A percentile compares a stretch with the other conserved stretches of the same genome.
Evolutionary conservation across 2,329 filamentous ascomycete species (phyloP).

Genomic region (Neonectria sp.): DNA sequence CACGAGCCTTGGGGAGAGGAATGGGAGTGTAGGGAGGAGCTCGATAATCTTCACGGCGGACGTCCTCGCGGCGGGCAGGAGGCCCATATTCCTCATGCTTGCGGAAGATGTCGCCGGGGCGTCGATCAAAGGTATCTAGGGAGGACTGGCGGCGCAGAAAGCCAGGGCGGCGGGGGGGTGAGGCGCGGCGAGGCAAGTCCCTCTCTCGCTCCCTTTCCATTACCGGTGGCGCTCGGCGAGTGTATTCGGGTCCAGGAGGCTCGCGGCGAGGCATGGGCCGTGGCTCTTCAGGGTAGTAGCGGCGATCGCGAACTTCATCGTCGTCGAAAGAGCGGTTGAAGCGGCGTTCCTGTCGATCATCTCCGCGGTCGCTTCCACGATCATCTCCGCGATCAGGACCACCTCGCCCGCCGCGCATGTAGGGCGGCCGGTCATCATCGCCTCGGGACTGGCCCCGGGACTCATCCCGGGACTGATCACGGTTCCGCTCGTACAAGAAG

Average conservation of each 20-base stretch:
- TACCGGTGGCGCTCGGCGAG: conserved; percentile 65
- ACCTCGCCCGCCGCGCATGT: conserved; percentile 54
- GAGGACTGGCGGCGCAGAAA: conserved; percentile 88
- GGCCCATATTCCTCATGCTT: conserved; percentile 75
- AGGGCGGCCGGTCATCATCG: conserved; percentile 68
- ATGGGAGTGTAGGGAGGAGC: conserved; percentile 72
- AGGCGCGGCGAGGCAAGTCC: conserved; percentile 58
- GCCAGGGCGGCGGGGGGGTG: conserved; percentile 73
- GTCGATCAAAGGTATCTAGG: conserved; percentile 90
- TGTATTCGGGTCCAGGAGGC: conserved; percentile 58
- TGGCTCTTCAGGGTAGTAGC: conserved; percentile 69
- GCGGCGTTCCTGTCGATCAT: conserved; percentile 64
- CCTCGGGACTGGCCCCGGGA: conserved; percentile 58
- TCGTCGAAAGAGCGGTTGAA: conserved; percentile 63
- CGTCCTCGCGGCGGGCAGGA: conserved; percentile 66
- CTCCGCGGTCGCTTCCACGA: conserved; percentile 61
- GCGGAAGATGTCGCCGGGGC: conserved; percentile 66
- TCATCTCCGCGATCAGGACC: conserved; percentile 63
- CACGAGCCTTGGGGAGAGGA: conserved; percentile 76
- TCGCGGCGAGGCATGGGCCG: conserved; percentile 54
- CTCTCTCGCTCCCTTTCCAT: conserved; percentile 70
- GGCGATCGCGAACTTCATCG: conserved; percentile 65
- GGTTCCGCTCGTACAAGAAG: conserved; percentile 56
- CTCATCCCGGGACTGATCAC: conserved; percentile 62
- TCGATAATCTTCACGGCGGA: conserved; percentile 63